These are phyloP conservation scores for Globisporangium solare DNA, from an alignment of 352 stramenopile genomes.

Conservation along the genomic window DNA sequence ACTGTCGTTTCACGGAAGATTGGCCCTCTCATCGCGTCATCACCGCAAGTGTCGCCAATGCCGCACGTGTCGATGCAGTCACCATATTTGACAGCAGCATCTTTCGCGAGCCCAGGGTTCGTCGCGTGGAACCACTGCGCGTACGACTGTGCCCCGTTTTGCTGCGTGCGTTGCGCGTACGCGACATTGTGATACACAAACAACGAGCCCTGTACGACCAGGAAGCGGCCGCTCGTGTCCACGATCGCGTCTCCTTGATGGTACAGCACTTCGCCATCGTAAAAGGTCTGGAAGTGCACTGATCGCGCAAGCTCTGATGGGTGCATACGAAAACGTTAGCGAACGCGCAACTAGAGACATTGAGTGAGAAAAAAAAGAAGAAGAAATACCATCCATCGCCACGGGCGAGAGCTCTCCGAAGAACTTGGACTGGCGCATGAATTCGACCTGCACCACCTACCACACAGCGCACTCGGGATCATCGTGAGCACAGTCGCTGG, in stretches of 20 bases:
- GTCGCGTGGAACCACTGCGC: constrained; percentile 20
- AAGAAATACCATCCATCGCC: constrained; percentile 36
- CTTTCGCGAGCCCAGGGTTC: constrained; percentile 3
- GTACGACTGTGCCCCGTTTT: constrained; percentile 26
- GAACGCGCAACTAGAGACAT: no score
- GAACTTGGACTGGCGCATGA: constrained; percentile 33
- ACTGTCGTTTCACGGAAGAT: constrained; percentile 32
- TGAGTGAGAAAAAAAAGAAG: no score
- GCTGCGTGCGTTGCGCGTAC: constrained; percentile 6
- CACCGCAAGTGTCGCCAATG: constrained; percentile 29
- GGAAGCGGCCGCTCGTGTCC: constrained; percentile 31
- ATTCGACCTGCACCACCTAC: constrained; percentile 17
- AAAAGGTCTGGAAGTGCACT: constrained; percentile 26
- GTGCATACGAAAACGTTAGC: background rate
- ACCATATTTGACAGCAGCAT: constrained; percentile 25
- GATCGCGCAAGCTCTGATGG: constrained; percentile 27
- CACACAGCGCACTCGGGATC: background rate
- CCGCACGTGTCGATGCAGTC: constrained; percentile 35
- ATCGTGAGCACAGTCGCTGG: background rate
- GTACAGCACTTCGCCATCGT: constrained; percentile 43
- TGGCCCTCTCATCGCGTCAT: constrained; percentile 28
- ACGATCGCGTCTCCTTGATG: constrained; percentile 32
- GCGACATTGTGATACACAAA: constrained; percentile 31
- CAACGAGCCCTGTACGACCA: constrained; percentile 38
- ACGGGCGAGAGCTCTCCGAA: constrained; percentile 23